A percentile compares a stretch with the other conserved stretches of the same genome.
phyloP scores from a whole-genome alignment of 2,329 filamentous ascomycete genomes.

The Knufia petricola region DNA sequence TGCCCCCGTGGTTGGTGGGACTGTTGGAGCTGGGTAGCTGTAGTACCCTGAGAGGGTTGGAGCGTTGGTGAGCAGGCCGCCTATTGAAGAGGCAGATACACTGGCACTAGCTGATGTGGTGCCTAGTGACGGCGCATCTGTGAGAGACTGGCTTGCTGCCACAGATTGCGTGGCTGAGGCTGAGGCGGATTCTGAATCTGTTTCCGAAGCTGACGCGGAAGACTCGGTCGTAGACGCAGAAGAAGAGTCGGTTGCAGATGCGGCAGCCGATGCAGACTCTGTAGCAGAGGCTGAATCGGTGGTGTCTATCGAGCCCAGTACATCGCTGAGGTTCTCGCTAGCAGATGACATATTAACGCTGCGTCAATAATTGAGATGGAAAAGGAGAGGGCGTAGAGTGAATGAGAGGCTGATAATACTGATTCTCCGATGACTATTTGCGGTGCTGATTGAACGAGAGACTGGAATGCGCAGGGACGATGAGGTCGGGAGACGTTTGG shows the following conservation, averaged over 20 bases:
- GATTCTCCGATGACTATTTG: too few species aligned
- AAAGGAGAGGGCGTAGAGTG: too few species aligned
- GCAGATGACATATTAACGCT: too few species aligned
- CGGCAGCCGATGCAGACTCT: slow-evolving; percentile 9
- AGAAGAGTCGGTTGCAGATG: slow-evolving; percentile 15
- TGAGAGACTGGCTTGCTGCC: not conserved
- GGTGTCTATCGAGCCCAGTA: slow-evolving; percentile 1
- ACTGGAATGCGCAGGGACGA: not conserved
- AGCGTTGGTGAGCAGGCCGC: slow-evolving; percentile 24
- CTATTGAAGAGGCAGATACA: not conserved
- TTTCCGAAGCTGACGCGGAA: not conserved
- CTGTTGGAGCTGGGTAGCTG: slow-evolving; percentile 60
- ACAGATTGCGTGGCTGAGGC: not conserved
- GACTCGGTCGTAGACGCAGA: too few species aligned
- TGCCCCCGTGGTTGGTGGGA: slow-evolving; percentile 74
- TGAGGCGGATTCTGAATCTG: slow-evolving; percentile 1
- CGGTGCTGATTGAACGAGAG: not conserved
- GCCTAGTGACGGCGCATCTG: not conserved
- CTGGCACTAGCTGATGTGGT: slow-evolving; percentile 2
- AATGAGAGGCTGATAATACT: too few species aligned
- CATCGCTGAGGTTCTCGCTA: slow-evolving; percentile 7
- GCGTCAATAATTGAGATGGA: too few species aligned
- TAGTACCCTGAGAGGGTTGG: slow-evolving; percentile 49
- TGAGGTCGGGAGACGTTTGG: not conserved
- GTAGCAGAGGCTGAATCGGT: slow-evolving; percentile 8